Evolutionary conservation across 208 protist species (phyloP), one percentile per base, ranked within the genome.

Genomic region (Phytomonas sp.): DNA sequence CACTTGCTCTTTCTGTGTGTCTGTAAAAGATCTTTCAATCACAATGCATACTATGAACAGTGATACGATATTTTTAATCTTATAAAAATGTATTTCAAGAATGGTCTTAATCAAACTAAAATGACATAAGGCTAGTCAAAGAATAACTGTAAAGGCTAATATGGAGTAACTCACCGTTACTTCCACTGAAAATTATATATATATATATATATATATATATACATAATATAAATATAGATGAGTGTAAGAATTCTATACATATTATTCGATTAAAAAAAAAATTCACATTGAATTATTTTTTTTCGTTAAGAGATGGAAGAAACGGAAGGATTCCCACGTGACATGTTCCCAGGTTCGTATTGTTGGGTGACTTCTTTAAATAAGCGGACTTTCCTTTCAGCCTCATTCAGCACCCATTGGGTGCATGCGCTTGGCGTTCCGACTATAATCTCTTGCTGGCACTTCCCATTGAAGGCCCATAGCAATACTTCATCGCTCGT

Each of bases 381-480:
- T 26, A 56, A 26, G 45, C 45, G 49, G 37, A 87, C 32, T 2
- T 65, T 64, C 36, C 72, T 61, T 31, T 66, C 59, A 0, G 79
- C 73, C 6, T 56, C 71, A 34, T 85, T 72, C 70, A 85, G 29
- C 12, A 73, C 68, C 88, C 85, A 89, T 29, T 19, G 60, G 26
- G 79, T 74, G 68, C 88, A 94, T 30, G 88, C 86, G 59, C 88
- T 94, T 29, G 88, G 85, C 23, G 86, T 90, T 29, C 88, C 88
- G 19, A 94, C 66, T 23, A 90, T 66, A n/a, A 94, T 76, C 69
- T 94, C 86, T 61, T 88, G 82, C 49, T 45, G 32, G 69, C 88
- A 94, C 63, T 77, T 81, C 5, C 88, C 88, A 56, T 94, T 91
- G 62, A 74, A 67, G 36, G 79, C 79, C 80, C 81, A 88, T 52